These are phyloP conservation scores for Gamsiella multidivaricata DNA, from an alignment of 192 early-diverging fungal species.

Conservation along the genomic window DNA sequence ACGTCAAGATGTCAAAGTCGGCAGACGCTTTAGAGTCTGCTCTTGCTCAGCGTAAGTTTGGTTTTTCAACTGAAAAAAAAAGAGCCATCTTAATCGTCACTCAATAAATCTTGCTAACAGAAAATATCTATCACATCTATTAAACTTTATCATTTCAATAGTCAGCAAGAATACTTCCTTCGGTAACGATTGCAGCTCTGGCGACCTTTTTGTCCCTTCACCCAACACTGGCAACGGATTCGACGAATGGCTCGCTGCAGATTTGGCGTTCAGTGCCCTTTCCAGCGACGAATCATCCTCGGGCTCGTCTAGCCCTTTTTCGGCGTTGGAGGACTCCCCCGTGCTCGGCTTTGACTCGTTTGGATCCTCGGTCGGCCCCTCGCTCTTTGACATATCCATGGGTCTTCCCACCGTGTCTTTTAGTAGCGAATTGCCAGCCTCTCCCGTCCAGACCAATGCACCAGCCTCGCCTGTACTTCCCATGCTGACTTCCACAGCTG, in stretches of 20 bases:
- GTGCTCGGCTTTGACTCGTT: conserved; percentile 50
- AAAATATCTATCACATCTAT: too few relatives aligned
- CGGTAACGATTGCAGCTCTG: background rate
- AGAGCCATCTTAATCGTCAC: too few relatives aligned
- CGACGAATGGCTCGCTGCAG: conserved; percentile 50
- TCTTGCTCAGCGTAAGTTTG: conserved; percentile 44
- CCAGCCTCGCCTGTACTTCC: conserved; percentile 5
- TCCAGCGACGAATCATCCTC: conserved; percentile 39
- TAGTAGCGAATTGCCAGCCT: background rate
- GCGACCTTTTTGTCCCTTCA: conserved; percentile 24
- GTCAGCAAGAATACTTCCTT: conserved; percentile 32
- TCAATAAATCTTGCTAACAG: too few relatives aligned
- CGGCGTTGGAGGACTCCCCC: conserved; percentile 39
- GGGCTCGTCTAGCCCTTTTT: conserved; percentile 43
- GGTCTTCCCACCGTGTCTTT: background rate
- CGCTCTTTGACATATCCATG: conserved; percentile 45
- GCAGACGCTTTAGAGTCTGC: conserved; percentile 52
- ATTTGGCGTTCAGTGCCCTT: conserved; percentile 28
- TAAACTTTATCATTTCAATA: background rate
- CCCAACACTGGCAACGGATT: conserved; percentile 33
- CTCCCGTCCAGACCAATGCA: conserved; percentile 1
- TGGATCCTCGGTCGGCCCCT: conserved; percentile 16
- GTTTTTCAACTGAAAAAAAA: too few relatives aligned
- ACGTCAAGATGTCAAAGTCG: conserved; percentile 43
- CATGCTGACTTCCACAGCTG: conserved; percentile 35